Evolutionary conservation across 1,139 yeast genomes (phyloP).

Genomic region (Trichomonascaceae sp.): DNA sequence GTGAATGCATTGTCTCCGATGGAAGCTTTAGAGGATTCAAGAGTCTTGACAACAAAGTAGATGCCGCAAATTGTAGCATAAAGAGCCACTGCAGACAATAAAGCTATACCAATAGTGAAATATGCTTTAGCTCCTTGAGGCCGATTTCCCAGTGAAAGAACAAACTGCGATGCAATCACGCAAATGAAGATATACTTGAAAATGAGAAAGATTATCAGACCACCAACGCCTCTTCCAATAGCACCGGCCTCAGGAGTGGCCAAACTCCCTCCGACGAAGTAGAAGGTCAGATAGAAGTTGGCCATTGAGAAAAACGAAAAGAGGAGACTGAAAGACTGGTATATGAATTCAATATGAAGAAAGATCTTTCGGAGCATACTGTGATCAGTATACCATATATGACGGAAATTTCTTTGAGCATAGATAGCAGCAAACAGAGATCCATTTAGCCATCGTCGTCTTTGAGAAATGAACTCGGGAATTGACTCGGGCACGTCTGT

Average conservation of each 20-base stretch:
- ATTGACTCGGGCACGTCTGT: constrained; percentile 94
- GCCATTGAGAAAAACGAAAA: constrained; percentile 89
- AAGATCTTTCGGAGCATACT: constrained; percentile 67
- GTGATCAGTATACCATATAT: constrained; percentile 85
- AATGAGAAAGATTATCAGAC: constrained; percentile 65
- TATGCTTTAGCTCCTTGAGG: constrained; percentile 84
- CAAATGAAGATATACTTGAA: constrained; percentile 80
- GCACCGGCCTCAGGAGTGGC: constrained; percentile 40
- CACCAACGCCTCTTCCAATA: constrained; percentile 61
- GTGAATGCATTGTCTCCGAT: constrained; percentile 48
- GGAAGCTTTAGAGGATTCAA: constrained; percentile 38
- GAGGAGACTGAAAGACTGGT: constrained; percentile 67
- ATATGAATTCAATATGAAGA: constrained; percentile 75
- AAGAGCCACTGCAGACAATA: constrained; percentile 70
- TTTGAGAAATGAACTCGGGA: constrained; percentile 87
- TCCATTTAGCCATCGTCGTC: constrained; percentile 98
- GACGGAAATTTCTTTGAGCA: constrained; percentile 70
- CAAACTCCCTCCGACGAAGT: constrained; percentile 86
- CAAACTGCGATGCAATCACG: constrained; percentile 74
- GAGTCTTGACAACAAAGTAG: constrained; percentile 60
- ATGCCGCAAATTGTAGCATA: constrained; percentile 82
- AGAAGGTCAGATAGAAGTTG: constrained; percentile 84
- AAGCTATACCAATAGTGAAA: constrained; percentile 63
- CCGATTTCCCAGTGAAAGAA: constrained; percentile 90
- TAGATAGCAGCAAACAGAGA: constrained; percentile 94